Evolutionary conservation across 495 filamentous ascomycete species (phyloP), one percentile per base, ranked within the genome.

Genomic region (Articulospora tetracladia): DNA sequence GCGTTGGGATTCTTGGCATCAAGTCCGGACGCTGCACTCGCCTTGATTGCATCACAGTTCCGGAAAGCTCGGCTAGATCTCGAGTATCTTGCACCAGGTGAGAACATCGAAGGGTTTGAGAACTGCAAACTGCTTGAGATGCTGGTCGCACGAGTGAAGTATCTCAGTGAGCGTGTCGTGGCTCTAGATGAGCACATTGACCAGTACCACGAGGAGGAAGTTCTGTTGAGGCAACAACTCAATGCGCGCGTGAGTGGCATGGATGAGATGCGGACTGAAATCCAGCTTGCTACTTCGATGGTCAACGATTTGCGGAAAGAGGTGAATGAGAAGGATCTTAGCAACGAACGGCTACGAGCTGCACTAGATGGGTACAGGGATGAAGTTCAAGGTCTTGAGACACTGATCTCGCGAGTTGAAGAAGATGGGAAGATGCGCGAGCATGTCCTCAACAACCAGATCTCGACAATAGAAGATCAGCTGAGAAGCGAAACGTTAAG

Each of bases 51-150:
- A 19, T 34, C 66, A 17, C 70, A 76, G 23, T 84, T 91, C 69
- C 82, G 86, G n/a, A 63, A 78, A n/a, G 86, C 87, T 2, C 81
- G 87, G 3, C 74, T 91, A 1, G 80, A 86, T 25, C 76, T 91
- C 6, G 88, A 91, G 61, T 82, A 83, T 63, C 72, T 86, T 1
- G 76, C 84, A 0, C 88, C 88, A 0, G 87, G 86, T 3, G 88
- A 91, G 65, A 58, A 74, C 15, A 60, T 76, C 65, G 39, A 59
- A 63, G 55, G 76, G 68, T 25, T 69, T 76, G 70, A 72, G 44
- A 70, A 67, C 32, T 59, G 47, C 6, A 72, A 76, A 47, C 68
- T 82, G 0, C 70, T 84, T 2, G 72, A 77, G 51, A 66, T 78
- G 11, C 56, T 81, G 0, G 70, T 82, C 1, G 62, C 57, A 3